Percentiles rank a stretch among this genome's conserved stretches.
Evolutionary conservation across 352 stramenopile species (phyloP).

Genomic region (Globisporangium solare): DNA sequence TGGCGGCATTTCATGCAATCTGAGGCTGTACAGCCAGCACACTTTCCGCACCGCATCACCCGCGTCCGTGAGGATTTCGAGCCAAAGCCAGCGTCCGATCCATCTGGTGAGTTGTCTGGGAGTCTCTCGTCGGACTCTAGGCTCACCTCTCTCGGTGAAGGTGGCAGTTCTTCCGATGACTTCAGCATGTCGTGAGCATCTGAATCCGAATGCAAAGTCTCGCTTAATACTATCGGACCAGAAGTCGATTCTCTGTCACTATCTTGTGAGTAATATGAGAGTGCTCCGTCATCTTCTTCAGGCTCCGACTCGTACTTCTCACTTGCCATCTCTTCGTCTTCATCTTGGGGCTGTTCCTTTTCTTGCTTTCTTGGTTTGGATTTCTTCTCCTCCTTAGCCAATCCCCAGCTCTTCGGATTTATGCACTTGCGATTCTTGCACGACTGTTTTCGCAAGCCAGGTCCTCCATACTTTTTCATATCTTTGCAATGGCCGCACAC

Average conservation of each 20-base stretch:
- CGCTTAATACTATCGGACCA: slow-evolving; percentile 12
- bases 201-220: slow-evolving; percentile 20
- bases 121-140: slow-evolving; percentile 33
- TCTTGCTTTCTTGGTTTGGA: slow-evolving; percentile 15
- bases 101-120: slow-evolving; percentile 26
- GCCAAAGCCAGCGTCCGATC: slow-evolving; percentile 29
- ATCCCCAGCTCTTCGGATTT: slow-evolving; percentile 62
- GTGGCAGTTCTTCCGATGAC: slow-evolving; percentile 24
- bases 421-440: slow-evolving; percentile 85
- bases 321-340: slow-evolving; percentile 23
- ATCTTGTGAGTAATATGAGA: slow-evolving; percentile 48
- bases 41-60: slow-evolving; percentile 76
- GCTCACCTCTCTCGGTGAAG: slow-evolving; percentile 25
- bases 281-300: slow-evolving; percentile 27
- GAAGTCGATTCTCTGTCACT: slow-evolving; percentile 49
- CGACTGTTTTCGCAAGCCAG: slow-evolving; percentile 81
- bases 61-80: slow-evolving; percentile 40
- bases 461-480: slow-evolving; percentile 88
- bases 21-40: slow-evolving; percentile 53
- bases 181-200: slow-evolving; percentile 25
- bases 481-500: slow-evolving; percentile 84
- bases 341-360: slow-evolving; percentile 12
- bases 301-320: slow-evolving; percentile 31
- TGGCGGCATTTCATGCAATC: slow-evolving; percentile 79
- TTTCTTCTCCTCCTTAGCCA: slow-evolving; percentile 36